Percentiles rank a stretch among this genome's conserved stretches.
phyloP scores from a whole-genome alignment of 371 early-diverging fungal species.

The Mortierella sp. region DNA sequence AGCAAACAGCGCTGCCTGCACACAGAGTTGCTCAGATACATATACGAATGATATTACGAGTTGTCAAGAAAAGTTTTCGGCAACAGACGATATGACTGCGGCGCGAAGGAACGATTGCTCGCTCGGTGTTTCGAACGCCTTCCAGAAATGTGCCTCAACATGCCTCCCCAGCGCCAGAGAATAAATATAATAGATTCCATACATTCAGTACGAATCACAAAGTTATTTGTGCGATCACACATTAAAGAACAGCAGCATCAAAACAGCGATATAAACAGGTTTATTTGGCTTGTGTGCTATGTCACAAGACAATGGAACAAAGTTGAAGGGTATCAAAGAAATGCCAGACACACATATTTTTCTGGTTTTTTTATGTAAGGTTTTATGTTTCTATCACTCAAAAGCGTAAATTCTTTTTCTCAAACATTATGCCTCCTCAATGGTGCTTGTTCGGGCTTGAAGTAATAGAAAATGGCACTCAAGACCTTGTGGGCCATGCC shows the following conservation, averaged over 20 bases:
- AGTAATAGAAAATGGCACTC: constrained; percentile 24
- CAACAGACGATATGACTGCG: not conserved
- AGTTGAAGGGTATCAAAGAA: not conserved
- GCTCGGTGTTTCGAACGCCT: too few species aligned
- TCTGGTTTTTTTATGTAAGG: not conserved
- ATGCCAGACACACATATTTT: not conserved
- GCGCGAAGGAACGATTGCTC: too few species aligned
- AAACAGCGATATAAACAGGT: too few species aligned
- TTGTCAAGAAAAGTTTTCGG: not conserved
- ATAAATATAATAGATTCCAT: too few species aligned
- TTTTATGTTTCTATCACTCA: too few species aligned
- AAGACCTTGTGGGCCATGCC: constrained; percentile 65
- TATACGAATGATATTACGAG: not conserved
- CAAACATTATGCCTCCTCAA: constrained; percentile 37
- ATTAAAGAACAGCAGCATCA: too few species aligned
- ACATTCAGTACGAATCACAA: too few species aligned
- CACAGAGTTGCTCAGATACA: too few species aligned
- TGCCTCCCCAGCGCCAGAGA: too few species aligned
- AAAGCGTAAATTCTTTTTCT: not conserved
- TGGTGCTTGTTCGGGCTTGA: constrained; percentile 31
- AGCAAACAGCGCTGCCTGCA: not conserved
- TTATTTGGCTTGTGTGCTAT: not conserved
- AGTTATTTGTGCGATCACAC: too few species aligned
- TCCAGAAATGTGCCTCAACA: too few species aligned
- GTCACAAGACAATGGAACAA: not conserved